Evolutionary conservation across 768 basidiomycete genomes (phyloP).

Genomic region (Kwoniella shandongensis): DNA sequence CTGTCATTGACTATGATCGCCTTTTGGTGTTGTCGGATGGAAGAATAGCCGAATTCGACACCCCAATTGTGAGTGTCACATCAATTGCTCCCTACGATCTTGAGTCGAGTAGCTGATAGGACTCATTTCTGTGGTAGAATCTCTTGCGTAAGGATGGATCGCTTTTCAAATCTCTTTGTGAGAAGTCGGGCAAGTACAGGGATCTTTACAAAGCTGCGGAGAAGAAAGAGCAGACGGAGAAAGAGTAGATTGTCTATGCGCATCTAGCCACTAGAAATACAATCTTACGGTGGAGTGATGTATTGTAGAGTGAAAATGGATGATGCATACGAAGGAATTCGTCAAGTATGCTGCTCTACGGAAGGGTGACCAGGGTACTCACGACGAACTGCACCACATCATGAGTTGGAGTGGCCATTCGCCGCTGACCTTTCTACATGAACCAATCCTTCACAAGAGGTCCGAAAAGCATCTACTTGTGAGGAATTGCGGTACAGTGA

Average conservation of each 20-base stretch:
- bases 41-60: slow-evolving; percentile 52
- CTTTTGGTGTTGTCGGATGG: slow-evolving; percentile 53
- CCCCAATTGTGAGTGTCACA: slow-evolving; percentile 45
- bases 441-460: no score
- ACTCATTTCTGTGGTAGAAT: slow-evolving; percentile 26
- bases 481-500: no score
- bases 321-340: no score
- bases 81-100: background rate
- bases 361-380: no score
- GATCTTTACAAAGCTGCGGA: slow-evolving; percentile 49
- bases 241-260: background rate
- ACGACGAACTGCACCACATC: no score
- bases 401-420: no score
- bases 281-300: no score
- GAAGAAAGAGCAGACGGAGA: slow-evolving; percentile 35
- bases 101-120: background rate
- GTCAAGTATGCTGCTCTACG: no score
- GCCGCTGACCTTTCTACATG: no score
- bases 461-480: no score
- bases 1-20: slow-evolving; percentile 54
- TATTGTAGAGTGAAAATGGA: no score
- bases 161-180: slow-evolving; percentile 49
- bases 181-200: slow-evolving; percentile 50
- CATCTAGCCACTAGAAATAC: no score
- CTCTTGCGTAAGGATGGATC: slow-evolving; percentile 44